Percentiles rank a stretch among this genome's conserved stretches.
Conservation (phyloP, 192 early-diverging fungal species). For the Podila epicladia region DNA sequence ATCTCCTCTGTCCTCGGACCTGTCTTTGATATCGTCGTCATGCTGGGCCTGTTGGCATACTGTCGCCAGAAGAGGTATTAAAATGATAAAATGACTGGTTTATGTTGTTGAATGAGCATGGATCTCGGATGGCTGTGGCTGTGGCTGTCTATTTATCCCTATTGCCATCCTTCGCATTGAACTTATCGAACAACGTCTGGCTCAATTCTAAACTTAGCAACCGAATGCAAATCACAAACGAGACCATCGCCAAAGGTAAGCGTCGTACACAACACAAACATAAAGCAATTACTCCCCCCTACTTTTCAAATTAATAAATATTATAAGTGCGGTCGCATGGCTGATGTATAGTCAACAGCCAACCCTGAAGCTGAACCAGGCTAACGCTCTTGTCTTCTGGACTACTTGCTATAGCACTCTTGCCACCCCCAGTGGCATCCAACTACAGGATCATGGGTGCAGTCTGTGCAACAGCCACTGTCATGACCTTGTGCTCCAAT, state of each 20-base stretch:
- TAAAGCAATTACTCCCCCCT: not conserved
- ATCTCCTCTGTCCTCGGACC: conserved; percentile 42
- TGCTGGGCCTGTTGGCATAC: conserved; percentile 41
- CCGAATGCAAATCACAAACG: conserved; percentile 42
- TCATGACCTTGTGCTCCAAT: conserved; percentile 40
- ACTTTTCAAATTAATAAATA: not conserved
- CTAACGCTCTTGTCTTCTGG: not conserved
- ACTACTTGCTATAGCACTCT: conserved; percentile 15
- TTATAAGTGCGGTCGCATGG: not conserved
- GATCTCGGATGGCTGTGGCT: not conserved
- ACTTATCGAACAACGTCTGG: not conserved
- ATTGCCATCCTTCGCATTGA: not conserved
- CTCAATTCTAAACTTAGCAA: conserved; percentile 21
- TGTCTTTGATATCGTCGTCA: conserved; percentile 42
- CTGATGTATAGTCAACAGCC: not conserved
- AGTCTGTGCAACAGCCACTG: conserved; percentile 24
- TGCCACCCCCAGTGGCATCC: conserved; percentile 27
- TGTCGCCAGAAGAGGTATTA: conserved; percentile 52
- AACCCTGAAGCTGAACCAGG: not conserved
- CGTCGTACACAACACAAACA: not conserved
- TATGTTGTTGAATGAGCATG: not conserved
- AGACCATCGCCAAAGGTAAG: conserved; percentile 48
- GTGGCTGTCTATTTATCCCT: not conserved
- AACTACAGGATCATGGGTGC: conserved; percentile 41
- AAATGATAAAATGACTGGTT: not conserved